phyloP scores from a whole-genome alignment of 2,329 filamentous ascomycete species.

The Podosphaera fusca region DNA sequence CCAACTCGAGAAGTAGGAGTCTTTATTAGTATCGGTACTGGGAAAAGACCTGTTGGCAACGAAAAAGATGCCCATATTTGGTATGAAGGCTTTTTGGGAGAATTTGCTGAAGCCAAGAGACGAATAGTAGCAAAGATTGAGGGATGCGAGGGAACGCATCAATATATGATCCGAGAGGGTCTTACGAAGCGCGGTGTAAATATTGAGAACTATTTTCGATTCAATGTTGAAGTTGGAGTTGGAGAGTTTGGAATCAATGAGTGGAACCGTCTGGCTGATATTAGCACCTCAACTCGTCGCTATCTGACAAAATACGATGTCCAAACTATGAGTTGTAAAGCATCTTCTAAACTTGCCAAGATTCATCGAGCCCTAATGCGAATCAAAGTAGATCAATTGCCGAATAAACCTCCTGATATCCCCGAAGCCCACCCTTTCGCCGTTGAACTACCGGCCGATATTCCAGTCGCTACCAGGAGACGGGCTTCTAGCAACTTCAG shows the following conservation, averaged over 20 bases:
- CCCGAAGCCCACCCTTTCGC: slow-evolving; percentile 19
- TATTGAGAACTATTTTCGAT: slow-evolving; percentile 73
- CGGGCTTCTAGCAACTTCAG: slow-evolving; percentile 16
- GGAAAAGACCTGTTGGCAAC: slow-evolving; percentile 47
- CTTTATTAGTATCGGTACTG: slow-evolving; percentile 85
- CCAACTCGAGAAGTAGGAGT: slow-evolving; percentile 80
- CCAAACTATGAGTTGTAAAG: slow-evolving; percentile 52
- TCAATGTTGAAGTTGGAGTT: slow-evolving; percentile 93
- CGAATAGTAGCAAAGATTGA: slow-evolving; percentile 82
- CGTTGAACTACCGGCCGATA: slow-evolving; percentile 35
- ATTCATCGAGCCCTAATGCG: slow-evolving; percentile 47
- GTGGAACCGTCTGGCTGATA: slow-evolving; percentile 82
- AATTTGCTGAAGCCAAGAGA: slow-evolving; percentile 73
- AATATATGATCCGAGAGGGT: slow-evolving; percentile 61
- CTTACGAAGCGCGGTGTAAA: slow-evolving; percentile 58
- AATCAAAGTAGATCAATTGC: slow-evolving; percentile 4
- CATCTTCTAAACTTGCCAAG: slow-evolving; percentile 61
- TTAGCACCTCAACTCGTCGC: slow-evolving; percentile 72
- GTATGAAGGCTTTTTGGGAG: slow-evolving; percentile 86
- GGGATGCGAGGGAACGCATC: slow-evolving; percentile 76
- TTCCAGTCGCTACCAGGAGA: slow-evolving; percentile 8
- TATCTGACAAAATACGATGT: slow-evolving; percentile 57
- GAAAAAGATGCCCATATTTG: slow-evolving; percentile 56
- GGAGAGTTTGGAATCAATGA: slow-evolving; percentile 98
- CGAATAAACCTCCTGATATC: slow-evolving; percentile 8